Percentiles rank a stretch among this genome's conserved stretches.
Conservation (phyloP, 2,329 filamentous ascomycete genomes). For the Sclerotinia sclerotiorum region DNA sequence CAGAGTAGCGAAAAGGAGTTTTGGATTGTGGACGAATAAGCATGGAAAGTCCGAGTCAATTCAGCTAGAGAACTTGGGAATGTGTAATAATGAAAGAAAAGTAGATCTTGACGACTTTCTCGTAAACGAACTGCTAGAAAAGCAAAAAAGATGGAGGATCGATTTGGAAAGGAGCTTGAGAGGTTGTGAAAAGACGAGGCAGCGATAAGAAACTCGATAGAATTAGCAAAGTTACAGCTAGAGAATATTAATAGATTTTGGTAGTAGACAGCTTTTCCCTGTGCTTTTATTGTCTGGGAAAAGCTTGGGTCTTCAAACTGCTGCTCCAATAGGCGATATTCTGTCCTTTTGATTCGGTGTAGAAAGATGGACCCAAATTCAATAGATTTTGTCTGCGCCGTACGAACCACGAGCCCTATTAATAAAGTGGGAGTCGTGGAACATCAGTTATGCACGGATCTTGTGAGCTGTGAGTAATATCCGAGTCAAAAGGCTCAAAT, state of each 20-base stretch:
- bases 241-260: background rate
- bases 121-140: slow-evolving; percentile 6
- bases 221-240: background rate
- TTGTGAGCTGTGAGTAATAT: slow-evolving; percentile 11
- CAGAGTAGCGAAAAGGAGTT: background rate
- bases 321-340: background rate
- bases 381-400: background rate
- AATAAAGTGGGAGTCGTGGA: background rate
- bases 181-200: background rate
- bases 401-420: background rate
- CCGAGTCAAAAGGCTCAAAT: background rate
- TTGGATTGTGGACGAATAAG: slow-evolving; percentile 13
- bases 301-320: background rate
- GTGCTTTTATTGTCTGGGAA: too few relatives aligned
- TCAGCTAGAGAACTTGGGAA: slow-evolving; percentile 12
- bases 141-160: slow-evolving; percentile 14
- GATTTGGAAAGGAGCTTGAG: slow-evolving; percentile 13
- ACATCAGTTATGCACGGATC: background rate
- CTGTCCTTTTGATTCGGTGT: too few relatives aligned
- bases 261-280: background rate
- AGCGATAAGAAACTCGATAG: too few relatives aligned
- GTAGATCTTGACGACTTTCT: slow-evolving; percentile 13
- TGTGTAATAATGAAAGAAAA: slow-evolving; percentile 9
- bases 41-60: background rate
- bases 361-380: background rate